phyloP scores from a whole-genome alignment of 495 filamentous ascomycete species.

The Hyaloscypha bicolor region DNA sequence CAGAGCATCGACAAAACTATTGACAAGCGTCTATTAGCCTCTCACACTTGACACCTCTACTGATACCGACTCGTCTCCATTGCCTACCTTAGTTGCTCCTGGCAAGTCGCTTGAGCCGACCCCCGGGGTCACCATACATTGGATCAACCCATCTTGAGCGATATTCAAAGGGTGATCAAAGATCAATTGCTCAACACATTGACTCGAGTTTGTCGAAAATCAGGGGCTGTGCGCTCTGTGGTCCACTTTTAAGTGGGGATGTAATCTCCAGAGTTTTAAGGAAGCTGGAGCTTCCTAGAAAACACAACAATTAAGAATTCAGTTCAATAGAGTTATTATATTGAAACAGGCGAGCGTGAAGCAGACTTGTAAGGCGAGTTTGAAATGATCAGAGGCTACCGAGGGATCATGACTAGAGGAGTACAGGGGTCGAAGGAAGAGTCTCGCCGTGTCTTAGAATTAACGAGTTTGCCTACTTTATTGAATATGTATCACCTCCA shows the following conservation, averaged over 20 bases:
- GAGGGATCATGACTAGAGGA: no score
- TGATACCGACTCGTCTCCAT: not conserved
- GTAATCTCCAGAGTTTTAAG: no score
- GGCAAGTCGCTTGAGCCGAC: conserved; percentile 35
- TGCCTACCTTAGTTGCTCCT: conserved; percentile 37
- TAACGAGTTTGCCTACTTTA: not conserved
- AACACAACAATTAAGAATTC: no score
- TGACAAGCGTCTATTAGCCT: conserved; percentile 14
- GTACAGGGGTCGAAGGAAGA: no score
- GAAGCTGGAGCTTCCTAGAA: no score
- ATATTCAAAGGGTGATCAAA: conserved; percentile 27
- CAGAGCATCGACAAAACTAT: conserved; percentile 39
- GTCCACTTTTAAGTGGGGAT: no score
- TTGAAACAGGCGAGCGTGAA: conserved; percentile 37
- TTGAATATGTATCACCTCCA: not conserved
- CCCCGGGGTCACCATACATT: conserved; percentile 37
- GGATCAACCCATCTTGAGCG: conserved; percentile 32
- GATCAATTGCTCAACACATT: conserved; percentile 39
- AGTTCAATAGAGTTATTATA: no score
- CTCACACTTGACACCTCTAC: not conserved
- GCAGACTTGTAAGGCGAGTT: conserved; percentile 16
- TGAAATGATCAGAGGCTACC: conserved; percentile 9
- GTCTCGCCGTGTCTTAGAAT: no score
- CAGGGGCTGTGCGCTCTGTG: no score
- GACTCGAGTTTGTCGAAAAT: no score